Evolutionary conservation across 306 rosid genomes (phyloP).

Genomic region (Sophora flavescens): DNA sequence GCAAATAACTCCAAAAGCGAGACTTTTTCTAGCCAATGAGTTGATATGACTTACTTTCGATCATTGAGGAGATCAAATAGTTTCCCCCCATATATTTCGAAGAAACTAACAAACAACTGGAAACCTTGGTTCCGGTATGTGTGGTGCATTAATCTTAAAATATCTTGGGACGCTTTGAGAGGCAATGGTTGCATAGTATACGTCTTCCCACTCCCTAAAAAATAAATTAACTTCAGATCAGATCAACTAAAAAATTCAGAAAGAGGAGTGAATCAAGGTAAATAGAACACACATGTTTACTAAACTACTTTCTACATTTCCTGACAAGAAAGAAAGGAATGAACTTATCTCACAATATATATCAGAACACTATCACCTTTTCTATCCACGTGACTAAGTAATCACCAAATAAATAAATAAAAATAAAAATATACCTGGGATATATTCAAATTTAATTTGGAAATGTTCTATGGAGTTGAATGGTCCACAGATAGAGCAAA

Average conservation of each 20-base stretch:
- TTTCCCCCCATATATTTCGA: slow-evolving; percentile 88
- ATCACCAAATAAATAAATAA: not conserved
- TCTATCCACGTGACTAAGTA: not conserved
- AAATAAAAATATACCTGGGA: not conserved
- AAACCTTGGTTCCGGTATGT: slow-evolving; percentile 77
- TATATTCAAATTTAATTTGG: slow-evolving; percentile 16
- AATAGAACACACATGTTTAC: slow-evolving; percentile 17
- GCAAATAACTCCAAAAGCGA: slow-evolving; percentile 32
- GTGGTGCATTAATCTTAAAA: slow-evolving; percentile 68
- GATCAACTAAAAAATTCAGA: slow-evolving; percentile 27
- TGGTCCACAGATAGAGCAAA: not conserved
- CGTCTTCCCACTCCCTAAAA: slow-evolving; percentile 84
- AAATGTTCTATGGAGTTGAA: not conserved
- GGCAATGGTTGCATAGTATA: slow-evolving; percentile 93
- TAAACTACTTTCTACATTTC: slow-evolving; percentile 10
- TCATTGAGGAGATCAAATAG: slow-evolving; percentile 89
- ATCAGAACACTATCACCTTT: slow-evolving; percentile 17
- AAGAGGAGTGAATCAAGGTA: slow-evolving; percentile 25
- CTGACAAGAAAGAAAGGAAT: not conserved
- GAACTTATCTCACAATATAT: slow-evolving; percentile 20
- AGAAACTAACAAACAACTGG: slow-evolving; percentile 80
- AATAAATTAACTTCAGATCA: slow-evolving; percentile 29
- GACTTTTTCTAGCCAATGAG: slow-evolving; percentile 32
- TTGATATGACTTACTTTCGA: slow-evolving; percentile 66
- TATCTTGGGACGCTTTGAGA: slow-evolving; percentile 82